Percentiles rank a stretch among this genome's conserved stretches.
Conservation (phyloP, 805 yeast species). For the Nakazawaea ambrosiae region DNA sequence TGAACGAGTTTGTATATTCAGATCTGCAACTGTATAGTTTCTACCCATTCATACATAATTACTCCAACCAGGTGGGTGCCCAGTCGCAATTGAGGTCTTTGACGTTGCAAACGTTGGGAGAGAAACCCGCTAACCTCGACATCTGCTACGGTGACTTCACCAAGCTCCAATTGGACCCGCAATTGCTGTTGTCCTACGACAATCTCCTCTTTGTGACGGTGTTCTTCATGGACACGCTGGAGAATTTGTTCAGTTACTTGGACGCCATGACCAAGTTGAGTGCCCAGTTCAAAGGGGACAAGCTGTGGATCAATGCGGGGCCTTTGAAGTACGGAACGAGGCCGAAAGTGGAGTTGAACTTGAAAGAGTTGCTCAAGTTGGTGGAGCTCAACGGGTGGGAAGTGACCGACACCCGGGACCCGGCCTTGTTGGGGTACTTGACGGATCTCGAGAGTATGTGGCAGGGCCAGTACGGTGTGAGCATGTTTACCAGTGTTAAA, state of each 20-base stretch:
- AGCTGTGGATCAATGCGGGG: conserved; percentile 83
- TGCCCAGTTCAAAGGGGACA: conserved; percentile 26
- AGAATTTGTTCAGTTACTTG: conserved; percentile 70
- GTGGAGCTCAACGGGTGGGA: conserved; percentile 61
- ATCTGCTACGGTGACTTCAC: conserved; percentile 61
- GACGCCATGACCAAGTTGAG: conserved; percentile 48
- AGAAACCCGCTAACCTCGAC: conserved; percentile 40
- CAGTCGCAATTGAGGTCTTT: conserved; percentile 45
- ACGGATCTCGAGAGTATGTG: conserved; percentile 63
- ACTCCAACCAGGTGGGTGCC: conserved; percentile 52
- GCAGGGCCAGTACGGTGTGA: conserved; percentile 72
- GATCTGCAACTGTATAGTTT: conserved; percentile 18
- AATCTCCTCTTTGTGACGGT: conserved; percentile 56
- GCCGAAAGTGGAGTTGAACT: conserved; percentile 65
- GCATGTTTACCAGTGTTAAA: conserved; percentile 42
- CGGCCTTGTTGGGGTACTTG: conserved; percentile 49
- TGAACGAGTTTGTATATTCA: conserved; percentile 52
- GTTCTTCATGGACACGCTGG: conserved; percentile 90
- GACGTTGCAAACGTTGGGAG: conserved; percentile 18
- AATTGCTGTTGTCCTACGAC: conserved; percentile 24
- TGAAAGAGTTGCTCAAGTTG: conserved; percentile 57
- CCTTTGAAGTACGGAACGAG: conserved; percentile 91
- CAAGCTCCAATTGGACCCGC: conserved; percentile 35
- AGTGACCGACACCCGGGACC: conserved; percentile 24
- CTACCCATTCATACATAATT: conserved; percentile 55